Evolutionary conservation across 1,284 basidiomycete genomes (phyloP), one percentile per base, ranked within the genome.

Genomic region (Cutaneotrichosporon daszewskae): DNA sequence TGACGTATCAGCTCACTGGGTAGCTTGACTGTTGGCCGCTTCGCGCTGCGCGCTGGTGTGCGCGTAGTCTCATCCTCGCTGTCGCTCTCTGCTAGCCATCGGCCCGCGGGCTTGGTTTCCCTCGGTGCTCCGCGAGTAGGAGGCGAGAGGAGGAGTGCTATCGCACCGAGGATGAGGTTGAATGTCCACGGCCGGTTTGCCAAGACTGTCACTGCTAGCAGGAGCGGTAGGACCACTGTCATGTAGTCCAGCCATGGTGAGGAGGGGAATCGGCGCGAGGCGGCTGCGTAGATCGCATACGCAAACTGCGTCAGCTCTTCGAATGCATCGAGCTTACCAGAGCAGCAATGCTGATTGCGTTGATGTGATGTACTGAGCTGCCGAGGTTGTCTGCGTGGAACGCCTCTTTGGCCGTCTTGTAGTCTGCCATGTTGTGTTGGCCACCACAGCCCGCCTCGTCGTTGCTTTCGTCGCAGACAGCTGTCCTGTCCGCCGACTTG

Each of bases 321-420:
- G 22, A 33, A 36, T 5, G 4, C 4, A 22, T 32, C n/a, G 46
- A 47, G 74, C 85, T 71, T 55, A 89, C 86, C 64, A 89, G 62
- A 4, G 83, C 83, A 5, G 82, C 81, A 5, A 78, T 60, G 18
- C 82, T 87, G 25, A 94, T 73, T 32, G 79, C 55, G 64, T 91
- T 90, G 60, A 95, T 76, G 59, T 84, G 81, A 3, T 69, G 71
- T 10, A 95, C 75, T 5, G 81, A 81, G 0, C 85, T 85, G 2
- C 92, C 92, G 3, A 77, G 79, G 68, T 79, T 80, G 33, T 83
- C 81, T 14, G 87, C 83, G 35, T 92, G 85, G 61, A 91, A 97
- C 0, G 80, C 82, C 73, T 92, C 86, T 70, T 96, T 96, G 19
- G 78, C 80, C 14, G 76, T 55, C 71, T 90, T 92, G 77, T 95